Conservation (phyloP, 306 rosid genomes). For the Castanea sativa region DNA sequence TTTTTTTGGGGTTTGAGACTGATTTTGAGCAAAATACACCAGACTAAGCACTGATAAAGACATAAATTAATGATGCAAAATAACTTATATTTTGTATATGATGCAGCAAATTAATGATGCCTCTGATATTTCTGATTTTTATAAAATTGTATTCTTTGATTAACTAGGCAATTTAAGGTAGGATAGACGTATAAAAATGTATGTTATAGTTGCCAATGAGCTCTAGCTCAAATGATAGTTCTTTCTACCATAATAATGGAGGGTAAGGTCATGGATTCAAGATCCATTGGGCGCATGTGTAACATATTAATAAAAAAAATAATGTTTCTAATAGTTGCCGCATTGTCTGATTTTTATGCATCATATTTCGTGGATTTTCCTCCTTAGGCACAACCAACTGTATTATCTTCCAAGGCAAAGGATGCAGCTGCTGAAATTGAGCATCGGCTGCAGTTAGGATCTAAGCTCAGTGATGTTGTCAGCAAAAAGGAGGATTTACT, state of each 20-base stretch:
- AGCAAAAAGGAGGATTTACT: slow-evolving; percentile 57
- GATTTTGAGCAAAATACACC: too few relatives aligned
- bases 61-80: too few relatives aligned
- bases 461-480: slow-evolving; percentile 77
- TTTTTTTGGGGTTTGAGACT: too few relatives aligned
- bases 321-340: background rate
- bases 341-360: slow-evolving; percentile 14
- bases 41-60: too few relatives aligned
- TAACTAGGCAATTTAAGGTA: background rate
- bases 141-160: background rate
- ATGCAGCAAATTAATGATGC: background rate
- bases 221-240: background rate
- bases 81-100: too few relatives aligned
- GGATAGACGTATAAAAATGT: background rate
- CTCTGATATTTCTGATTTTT: background rate
- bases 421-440: slow-evolving; percentile 81
- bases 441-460: slow-evolving; percentile 74
- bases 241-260: too few relatives aligned
- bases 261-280: too few relatives aligned
- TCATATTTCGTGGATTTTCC: slow-evolving; percentile 7
- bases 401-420: slow-evolving; percentile 73
- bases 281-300: background rate
- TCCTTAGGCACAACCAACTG: slow-evolving; percentile 44
- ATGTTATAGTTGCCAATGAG: background rate
- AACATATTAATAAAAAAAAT: background rate